Base-by-base conservation (phyloP, 352 stramenopile species). In the Sclerospora graminicola region DNA sequence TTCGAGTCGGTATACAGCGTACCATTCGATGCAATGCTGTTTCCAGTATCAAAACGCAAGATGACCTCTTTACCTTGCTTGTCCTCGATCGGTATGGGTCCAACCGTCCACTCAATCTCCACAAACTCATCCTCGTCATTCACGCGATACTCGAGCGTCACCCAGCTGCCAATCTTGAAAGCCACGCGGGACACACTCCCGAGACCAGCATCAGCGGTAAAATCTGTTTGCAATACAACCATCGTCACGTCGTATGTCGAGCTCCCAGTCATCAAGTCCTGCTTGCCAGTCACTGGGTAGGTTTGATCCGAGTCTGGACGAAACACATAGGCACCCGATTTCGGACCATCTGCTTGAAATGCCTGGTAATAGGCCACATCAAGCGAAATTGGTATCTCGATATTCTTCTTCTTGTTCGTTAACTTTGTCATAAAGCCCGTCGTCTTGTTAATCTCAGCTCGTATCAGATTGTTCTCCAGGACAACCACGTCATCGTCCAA, bases 311-410 rank as follows among this genome's bases (percentile, higher is more conserved):
- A 83, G 45, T 90, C 71, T 0, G 95, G 94, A 35, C 93, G 82
- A 68, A 99, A 98, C 13, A 97, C 87, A 57, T 99, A 99, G 4
- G 96, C 96, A 14, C 96, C 96, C 14, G 89, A 97, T 51, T 94
- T 87, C 47, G 92, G 79, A 4, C 63, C 58, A 0, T 69, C 20
- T 2, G 48, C 60, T 37, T 83, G 68, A 45, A 66, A 86, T 6
- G 69, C 56, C 23, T 82, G 67, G 43, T 89, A 89, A 55, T 87
- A 89, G 14, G 48, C 48, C 9, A 89, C 57, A 16, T 65, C 60
- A 2, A 78, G 54, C 1, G 48, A 60, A 0, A 89, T 16, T 2
- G 65, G 67, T 1, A 89, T 45, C 23, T 76, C 66, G 6, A 84
- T 66, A 35, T 83, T 80, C 20, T 66, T 75, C 31, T 63, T 64